These are phyloP conservation scores for Camelina hispida DNA, from an alignment of 345 rosid species.

Conservation along the genomic window DNA sequence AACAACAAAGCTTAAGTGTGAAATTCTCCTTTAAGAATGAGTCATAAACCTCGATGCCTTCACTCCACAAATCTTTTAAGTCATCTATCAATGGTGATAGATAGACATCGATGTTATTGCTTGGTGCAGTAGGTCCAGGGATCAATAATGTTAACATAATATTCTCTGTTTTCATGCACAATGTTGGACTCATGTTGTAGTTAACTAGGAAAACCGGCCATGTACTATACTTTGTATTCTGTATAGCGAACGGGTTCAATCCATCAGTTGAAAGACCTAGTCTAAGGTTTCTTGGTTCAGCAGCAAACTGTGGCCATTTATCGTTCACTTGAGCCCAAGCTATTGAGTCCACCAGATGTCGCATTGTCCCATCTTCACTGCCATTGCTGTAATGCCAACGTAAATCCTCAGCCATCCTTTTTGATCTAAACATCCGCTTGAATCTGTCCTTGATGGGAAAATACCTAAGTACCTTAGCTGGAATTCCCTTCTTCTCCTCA, in stretches of 20 bases:
- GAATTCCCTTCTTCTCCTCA: neutral
- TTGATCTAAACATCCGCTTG: neutral
- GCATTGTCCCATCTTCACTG: neutral
- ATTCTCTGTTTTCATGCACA: neutral
- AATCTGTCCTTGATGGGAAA: neutral
- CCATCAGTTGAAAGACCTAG: neutral
- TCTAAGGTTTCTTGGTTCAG: neutral
- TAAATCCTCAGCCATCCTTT: neutral
- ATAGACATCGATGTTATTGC: no score
- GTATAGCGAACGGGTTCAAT: neutral
- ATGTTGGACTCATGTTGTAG: neutral
- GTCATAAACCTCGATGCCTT: neutral
- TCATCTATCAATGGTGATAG: neutral
- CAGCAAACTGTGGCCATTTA: neutral
- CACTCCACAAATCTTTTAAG: neutral
- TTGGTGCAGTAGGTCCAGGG: neutral
- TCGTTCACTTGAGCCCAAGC: neutral
- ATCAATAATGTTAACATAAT: neutral
- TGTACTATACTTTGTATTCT: neutral
- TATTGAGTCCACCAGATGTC: neutral
- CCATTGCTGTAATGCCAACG: neutral
- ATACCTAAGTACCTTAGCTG: neutral
- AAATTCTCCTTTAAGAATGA: neutral
- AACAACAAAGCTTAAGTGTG: neutral
- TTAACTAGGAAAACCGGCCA: neutral